These are phyloP conservation scores for Albatrellus sp. DNA, from an alignment of 1,284 basidiomycete genomes.

Conservation along the genomic window DNA sequence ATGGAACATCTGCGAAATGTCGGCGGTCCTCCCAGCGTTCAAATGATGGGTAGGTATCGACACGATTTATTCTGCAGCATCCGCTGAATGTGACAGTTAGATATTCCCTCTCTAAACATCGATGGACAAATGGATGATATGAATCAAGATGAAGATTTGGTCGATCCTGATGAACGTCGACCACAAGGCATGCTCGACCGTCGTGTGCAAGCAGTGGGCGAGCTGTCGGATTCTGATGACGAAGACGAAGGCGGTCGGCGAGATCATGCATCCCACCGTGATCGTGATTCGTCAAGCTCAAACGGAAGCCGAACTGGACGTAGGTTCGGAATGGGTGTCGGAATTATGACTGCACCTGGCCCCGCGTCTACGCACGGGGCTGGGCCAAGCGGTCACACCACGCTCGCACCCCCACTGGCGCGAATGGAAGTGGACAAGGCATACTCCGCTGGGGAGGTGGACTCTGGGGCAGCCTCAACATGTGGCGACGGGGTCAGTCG, in stretches of 20 bases:
- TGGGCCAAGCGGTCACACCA: slow-evolving; percentile 59
- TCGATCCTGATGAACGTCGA: slow-evolving; percentile 63
- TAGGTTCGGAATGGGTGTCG: slow-evolving; percentile 55
- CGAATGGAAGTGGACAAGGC: slow-evolving; percentile 20
- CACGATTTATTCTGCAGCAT: not conserved
- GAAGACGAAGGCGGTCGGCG: slow-evolving; percentile 74
- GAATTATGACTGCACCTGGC: slow-evolving; percentile 51
- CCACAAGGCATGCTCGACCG: slow-evolving; percentile 63
- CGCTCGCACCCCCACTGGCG: slow-evolving; percentile 22
- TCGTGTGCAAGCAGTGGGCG: slow-evolving; percentile 65
- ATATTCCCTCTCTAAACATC: slow-evolving; percentile 67
- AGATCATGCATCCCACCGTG: slow-evolving; percentile 48
- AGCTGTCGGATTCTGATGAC: slow-evolving; percentile 77
- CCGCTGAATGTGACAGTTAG: slow-evolving; percentile 16
- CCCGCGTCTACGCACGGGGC: slow-evolving; percentile 49
- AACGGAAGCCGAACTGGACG: slow-evolving; percentile 29
- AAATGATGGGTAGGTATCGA: slow-evolving; percentile 60
- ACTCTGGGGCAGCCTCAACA: slow-evolving; percentile 2
- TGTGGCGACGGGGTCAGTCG: slow-evolving; percentile 3
- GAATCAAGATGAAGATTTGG: slow-evolving; percentile 71
- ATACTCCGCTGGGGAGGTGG: slow-evolving; percentile 3
- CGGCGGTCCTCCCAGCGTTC: slow-evolving; percentile 82
- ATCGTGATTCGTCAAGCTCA: slow-evolving; percentile 16
- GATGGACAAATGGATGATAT: slow-evolving; percentile 71
- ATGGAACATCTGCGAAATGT: slow-evolving; percentile 82